Evolutionary conservation across 2,329 filamentous ascomycete species (phyloP), one percentile per base, ranked within the genome.

Genomic region (Simplicillium aogashimaense): DNA sequence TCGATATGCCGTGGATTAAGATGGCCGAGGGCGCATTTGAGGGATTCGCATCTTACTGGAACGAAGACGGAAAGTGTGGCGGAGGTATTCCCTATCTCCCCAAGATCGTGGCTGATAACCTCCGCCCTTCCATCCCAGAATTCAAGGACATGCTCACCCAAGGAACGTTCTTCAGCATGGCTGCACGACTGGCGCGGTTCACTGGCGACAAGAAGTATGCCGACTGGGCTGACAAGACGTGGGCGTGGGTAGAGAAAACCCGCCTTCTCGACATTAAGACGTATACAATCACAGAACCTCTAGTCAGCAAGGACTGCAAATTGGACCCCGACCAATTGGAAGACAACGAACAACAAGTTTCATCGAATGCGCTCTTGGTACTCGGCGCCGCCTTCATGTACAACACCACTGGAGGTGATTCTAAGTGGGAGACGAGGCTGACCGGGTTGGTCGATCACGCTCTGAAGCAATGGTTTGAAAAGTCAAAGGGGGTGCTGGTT

Each of bases 1-100:
- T 67, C 39, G 55, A 77, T 40, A 76, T 79, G 1, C 75, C 80
- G 42, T 90, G 83, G 84, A 69, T 92, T 14, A 78, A 80, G 7
- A 71, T 92, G 39, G 81, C 75, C 1, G 83, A 88, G 57, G 83
- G 81, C 10, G 82, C 86, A 2, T 94, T 90, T 59, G 87, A 90
- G 63, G 79, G 82, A 38, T 86, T 87, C 53, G 77, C 76, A 2
- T 60, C 61, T 15, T 75, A 86, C 16, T 90, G 85, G 82, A 80
- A 92, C 49, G 64, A 61, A 2, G 52, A 61, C 20, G 9, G 9
- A 0, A 47, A 55, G 40, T 94, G 87, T 58, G 67, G 64, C 36
- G 87, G 87, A 37, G 87, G 87, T 9, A 61, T 94, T 48, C 77
- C 20, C 20, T 25, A 25, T 25, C 20, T 25, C 5, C 20, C 20